Evolutionary conservation across 1,284 basidiomycete species (phyloP).

Genomic region (Singerocomus rubriflavus): DNA sequence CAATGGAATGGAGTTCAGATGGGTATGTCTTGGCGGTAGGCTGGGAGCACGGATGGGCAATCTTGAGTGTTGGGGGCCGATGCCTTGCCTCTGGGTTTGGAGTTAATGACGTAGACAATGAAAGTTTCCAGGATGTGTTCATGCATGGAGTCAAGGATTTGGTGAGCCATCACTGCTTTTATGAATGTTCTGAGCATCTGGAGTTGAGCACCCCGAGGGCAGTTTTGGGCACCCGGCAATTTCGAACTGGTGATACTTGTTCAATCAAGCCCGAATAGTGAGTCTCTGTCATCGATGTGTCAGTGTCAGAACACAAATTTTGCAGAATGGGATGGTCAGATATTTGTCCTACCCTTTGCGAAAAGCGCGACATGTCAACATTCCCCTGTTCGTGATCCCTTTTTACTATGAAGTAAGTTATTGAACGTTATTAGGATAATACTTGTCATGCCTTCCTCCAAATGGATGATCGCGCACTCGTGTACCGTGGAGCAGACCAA

Average conservation of each 20-base stretch:
- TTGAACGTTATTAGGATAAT: constrained; percentile 63
- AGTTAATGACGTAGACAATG: constrained; percentile 61
- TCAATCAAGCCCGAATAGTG: constrained; percentile 46
- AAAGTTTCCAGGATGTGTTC: constrained; percentile 78
- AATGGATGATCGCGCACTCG: constrained; percentile 89
- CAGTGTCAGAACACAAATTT: neutral
- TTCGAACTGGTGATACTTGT: constrained; percentile 80
- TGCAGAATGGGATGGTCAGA: constrained; percentile 59
- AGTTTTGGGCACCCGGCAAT: constrained; percentile 93
- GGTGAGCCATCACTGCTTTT: constrained; percentile 39
- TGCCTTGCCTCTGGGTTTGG: constrained; percentile 77
- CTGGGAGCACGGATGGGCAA: constrained; percentile 86
- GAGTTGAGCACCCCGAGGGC: constrained; percentile 5
- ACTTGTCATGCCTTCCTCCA: constrained; percentile 94
- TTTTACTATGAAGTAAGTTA: neutral
- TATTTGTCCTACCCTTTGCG: constrained; percentile 89
- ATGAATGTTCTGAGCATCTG: neutral
- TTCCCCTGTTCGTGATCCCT: constrained; percentile 62
- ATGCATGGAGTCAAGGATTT: constrained; percentile 75
- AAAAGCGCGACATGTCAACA: constrained; percentile 94
- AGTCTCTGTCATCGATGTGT: constrained; percentile 17
- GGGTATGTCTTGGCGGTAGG: constrained; percentile 97
- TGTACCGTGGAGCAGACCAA: constrained; percentile 97
- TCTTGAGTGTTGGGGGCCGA: constrained; percentile 90
- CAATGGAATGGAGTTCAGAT: constrained; percentile 91